These are phyloP conservation scores for Gossypium anomalum DNA, from an alignment of 345 rosid genomes.

Conservation along the genomic window DNA sequence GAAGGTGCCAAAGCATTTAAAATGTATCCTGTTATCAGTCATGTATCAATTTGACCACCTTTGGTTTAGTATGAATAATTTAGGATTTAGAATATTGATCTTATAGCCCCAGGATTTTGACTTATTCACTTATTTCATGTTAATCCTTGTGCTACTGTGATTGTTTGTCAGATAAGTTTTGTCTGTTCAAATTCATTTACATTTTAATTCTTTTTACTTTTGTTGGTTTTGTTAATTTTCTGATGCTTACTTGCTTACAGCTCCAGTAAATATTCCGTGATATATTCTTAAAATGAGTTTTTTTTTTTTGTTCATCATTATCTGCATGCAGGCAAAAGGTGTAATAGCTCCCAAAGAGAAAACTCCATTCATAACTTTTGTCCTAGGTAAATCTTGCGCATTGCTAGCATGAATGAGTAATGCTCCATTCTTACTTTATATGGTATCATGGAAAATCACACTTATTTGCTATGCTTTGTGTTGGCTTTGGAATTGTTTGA, in stretches of 20 bases:
- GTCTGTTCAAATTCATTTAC: background rate
- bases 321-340: constrained; percentile 39
- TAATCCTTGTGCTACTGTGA: background rate
- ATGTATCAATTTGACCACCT: background rate
- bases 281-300: background rate
- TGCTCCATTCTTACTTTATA: background rate
- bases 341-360: constrained; percentile 33
- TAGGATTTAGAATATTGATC: background rate
- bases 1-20: background rate
- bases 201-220: background rate
- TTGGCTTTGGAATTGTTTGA: constrained; percentile 8
- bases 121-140: background rate
- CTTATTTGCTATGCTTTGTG: constrained; percentile 1
- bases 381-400: constrained; percentile 47
- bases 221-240: background rate
- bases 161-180: background rate
- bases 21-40: background rate
- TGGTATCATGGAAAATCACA: background rate
- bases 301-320: constrained; percentile 11
- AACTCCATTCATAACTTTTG: constrained; percentile 70
- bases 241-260: background rate
- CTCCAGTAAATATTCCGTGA: background rate
- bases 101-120: background rate
- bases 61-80: background rate
- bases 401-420: background rate